Percentiles rank a stretch among this genome's conserved stretches.
These are phyloP conservation scores for Trichoderma lentiforme DNA, from an alignment of 2,329 filamentous ascomycete species.

Conservation along the genomic window DNA sequence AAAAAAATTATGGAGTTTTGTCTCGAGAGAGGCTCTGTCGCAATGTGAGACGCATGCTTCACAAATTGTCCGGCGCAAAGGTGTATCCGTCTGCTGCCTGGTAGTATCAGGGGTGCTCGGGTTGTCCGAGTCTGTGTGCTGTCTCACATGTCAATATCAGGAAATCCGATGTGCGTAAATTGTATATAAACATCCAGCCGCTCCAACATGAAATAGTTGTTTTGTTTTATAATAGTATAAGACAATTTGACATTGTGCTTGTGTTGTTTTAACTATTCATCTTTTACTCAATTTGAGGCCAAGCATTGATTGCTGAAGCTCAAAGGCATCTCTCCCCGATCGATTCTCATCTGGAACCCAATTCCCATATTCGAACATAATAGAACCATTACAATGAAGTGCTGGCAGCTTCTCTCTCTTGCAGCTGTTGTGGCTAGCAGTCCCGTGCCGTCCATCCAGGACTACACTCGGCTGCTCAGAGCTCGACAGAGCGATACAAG, in stretches of 20 bases:
- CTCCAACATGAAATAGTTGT: not conserved
- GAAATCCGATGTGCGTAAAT: not conserved
- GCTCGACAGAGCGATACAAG: constrained; percentile 25
- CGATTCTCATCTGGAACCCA: not conserved
- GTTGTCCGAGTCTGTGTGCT: not conserved
- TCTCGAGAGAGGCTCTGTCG: not conserved
- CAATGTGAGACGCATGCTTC: not conserved
- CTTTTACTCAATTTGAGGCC: not conserved
- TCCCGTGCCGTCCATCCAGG: constrained; percentile 25
- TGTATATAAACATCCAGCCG: not conserved
- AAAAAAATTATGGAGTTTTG: not conserved
- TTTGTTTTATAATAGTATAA: not conserved
- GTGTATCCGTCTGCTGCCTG: not conserved
- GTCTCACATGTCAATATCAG: not conserved
- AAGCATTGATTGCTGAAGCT: not conserved
- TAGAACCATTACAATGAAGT: not conserved
- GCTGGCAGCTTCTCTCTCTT: constrained; percentile 26
- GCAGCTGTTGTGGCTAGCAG: constrained; percentile 27
- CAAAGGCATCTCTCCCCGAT: not conserved
- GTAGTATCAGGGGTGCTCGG: constrained; percentile 9
- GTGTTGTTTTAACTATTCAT: not conserved
- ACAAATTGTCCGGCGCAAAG: not conserved
- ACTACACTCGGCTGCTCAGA: constrained; percentile 30
- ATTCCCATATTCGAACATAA: not conserved
- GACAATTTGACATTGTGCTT: not conserved